A percentile compares a stretch with the other conserved stretches of the same genome.
These are phyloP conservation scores for Apiospora saccharicola DNA, from an alignment of 2,329 filamentous ascomycete species.

Conservation along the genomic window DNA sequence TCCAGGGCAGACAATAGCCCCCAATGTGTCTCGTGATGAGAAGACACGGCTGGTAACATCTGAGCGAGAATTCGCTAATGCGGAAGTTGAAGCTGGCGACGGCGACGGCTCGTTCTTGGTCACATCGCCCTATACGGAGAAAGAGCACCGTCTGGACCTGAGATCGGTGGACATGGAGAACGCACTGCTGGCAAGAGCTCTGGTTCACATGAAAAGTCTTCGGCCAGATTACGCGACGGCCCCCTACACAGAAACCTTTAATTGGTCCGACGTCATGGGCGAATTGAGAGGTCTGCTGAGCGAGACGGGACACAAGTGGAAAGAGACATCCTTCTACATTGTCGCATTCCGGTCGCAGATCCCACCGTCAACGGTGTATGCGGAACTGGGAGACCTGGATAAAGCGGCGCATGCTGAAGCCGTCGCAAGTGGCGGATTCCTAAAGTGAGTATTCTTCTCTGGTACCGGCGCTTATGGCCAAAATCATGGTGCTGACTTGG, in stretches of 20 bases:
- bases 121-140: conserved; percentile 78
- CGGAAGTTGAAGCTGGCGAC: background rate
- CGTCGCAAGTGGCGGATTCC: conserved; percentile 77
- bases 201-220: conserved; percentile 68
- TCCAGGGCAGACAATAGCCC: conserved; percentile 26
- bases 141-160: conserved; percentile 77
- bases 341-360: conserved; percentile 84
- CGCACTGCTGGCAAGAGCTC: conserved; percentile 73
- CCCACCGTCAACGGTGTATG: conserved; percentile 69
- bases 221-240: conserved; percentile 79
- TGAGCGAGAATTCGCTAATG: background rate
- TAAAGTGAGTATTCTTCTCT: conserved; percentile 65
- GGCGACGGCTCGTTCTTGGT: conserved; percentile 56
- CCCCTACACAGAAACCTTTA: conserved; percentile 77
- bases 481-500: conserved; percentile 32
- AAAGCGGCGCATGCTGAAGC: conserved; percentile 83
- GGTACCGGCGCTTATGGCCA: conserved; percentile 28
- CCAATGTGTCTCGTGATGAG: conserved; percentile 25
- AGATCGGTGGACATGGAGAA: conserved; percentile 69
- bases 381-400: conserved; percentile 76
- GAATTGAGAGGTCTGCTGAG: conserved; percentile 61
- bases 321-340: conserved; percentile 75
- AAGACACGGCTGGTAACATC: conserved; percentile 24
- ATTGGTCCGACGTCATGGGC: conserved; percentile 72
- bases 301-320: conserved; percentile 62